Evolutionary conservation across 2,329 filamentous ascomycete genomes (phyloP).

Genomic region (Arthroderma sp.): DNA sequence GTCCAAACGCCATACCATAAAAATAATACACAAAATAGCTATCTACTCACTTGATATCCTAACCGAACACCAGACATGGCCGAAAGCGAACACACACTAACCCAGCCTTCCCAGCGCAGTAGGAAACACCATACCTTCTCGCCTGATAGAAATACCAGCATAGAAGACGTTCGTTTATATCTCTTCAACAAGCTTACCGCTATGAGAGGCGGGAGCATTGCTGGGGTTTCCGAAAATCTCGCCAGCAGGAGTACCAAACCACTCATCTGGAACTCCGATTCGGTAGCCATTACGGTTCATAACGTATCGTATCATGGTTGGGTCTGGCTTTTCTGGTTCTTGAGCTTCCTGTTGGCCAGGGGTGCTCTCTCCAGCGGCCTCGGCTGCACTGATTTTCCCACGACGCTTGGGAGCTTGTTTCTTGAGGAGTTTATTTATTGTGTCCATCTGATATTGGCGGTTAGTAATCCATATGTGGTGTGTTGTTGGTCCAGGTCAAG

Average conservation of each 20-base stretch:
- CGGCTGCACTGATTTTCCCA: conserved; percentile 37
- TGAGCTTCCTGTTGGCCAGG: conserved; percentile 29
- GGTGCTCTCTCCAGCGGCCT: conserved; percentile 30
- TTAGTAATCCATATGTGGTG: not conserved
- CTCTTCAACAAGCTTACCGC: conserved; percentile 30
- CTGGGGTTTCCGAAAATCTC: conserved; percentile 26
- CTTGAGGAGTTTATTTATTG: conserved; percentile 54
- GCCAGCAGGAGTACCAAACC: conserved; percentile 35
- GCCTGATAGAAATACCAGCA: not conserved
- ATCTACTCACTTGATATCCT: not conserved
- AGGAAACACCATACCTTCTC: conserved; percentile 1
- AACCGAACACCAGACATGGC: not conserved
- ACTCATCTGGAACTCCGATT: conserved; percentile 37
- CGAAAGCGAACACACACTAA: not conserved
- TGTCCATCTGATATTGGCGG: conserved; percentile 43
- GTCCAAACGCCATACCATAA: no score
- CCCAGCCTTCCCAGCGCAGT: not conserved
- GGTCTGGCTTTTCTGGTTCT: conserved; percentile 30
- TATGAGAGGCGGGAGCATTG: conserved; percentile 10
- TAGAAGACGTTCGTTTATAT: conserved; percentile 18
- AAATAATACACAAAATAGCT: not conserved
- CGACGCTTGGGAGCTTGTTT: conserved; percentile 52
- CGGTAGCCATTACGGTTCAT: conserved; percentile 31
- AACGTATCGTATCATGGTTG: conserved; percentile 37
- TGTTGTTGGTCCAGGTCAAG: not conserved